phyloP scores from a whole-genome alignment of 805 yeast genomes.

The Naumovozyma dairenensis region DNA sequence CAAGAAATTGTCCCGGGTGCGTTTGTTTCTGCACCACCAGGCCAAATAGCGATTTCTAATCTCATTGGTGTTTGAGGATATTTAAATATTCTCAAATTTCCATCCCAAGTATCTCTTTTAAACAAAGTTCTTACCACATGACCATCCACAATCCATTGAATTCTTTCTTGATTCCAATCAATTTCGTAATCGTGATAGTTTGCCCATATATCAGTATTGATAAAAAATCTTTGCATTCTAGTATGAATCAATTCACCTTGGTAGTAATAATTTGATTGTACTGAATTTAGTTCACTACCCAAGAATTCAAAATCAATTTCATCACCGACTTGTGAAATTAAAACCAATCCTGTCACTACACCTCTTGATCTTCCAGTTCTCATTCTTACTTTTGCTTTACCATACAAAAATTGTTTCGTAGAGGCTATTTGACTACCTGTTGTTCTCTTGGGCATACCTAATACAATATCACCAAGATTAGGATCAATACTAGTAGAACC shows the following conservation, averaged over 20 bases:
- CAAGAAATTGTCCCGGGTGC: constrained; percentile 62
- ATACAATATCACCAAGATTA: constrained; percentile 35
- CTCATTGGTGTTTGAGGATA: constrained; percentile 73
- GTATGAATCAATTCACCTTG: constrained; percentile 65
- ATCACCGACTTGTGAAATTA: constrained; percentile 78
- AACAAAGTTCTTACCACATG: constrained; percentile 49
- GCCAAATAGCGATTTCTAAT: constrained; percentile 71
- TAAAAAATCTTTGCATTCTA: constrained; percentile 31
- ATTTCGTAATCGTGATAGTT: constrained; percentile 67
- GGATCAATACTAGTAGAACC: constrained; percentile 46
- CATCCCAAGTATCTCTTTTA: constrained; percentile 54
- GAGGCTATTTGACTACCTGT: constrained; percentile 75
- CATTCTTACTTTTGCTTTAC: constrained; percentile 55
- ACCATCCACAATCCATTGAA: constrained; percentile 71
- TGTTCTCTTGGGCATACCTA: constrained; percentile 71
- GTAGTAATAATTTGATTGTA: constrained; percentile 73
- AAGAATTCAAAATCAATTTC: constrained; percentile 86
- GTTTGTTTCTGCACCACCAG: constrained; percentile 50
- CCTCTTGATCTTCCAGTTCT: constrained; percentile 71
- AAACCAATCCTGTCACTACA: constrained; percentile 74
- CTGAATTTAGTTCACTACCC: constrained; percentile 56
- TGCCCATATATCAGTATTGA: constrained; percentile 42
- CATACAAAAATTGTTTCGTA: constrained; percentile 74
- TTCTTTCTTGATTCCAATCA: constrained; percentile 70
- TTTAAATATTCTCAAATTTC: constrained; percentile 39